Evolutionary conservation across 2,329 filamentous ascomycete genomes (phyloP), one percentile per base, ranked within the genome.

Genomic region (Teratosphaeria nubilosa): DNA sequence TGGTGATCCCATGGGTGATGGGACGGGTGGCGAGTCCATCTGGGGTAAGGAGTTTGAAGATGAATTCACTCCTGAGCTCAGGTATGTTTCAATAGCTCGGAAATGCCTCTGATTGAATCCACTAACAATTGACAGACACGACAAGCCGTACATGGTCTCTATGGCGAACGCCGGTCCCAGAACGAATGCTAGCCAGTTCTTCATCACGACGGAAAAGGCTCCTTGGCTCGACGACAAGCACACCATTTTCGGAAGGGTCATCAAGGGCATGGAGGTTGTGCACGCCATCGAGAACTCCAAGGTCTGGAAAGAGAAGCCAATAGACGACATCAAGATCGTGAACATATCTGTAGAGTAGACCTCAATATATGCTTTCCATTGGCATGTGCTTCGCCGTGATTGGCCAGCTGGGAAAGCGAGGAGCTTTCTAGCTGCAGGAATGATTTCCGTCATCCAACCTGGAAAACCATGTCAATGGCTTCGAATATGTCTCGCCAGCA

Each of bases 131-230:
- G 5, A 11, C 20, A 48, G 41, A 72, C 94, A 99, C 69, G 94
- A 99, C 76, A 95, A 94, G 76, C 88, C 94, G 1, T 99, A 96
- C 72, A 97, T 91, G 0, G 80, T 97, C 59, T 95, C 89, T 71
- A 99, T 99, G 94, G 94, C 94, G 13, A 99, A 99, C 72, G 92
- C 94, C 0, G 94, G 94, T 0, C 90, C 91, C 0, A 91, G 92
- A 68, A 96, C 91, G 37, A 99, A 99, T 71, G 94, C 88, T 14
- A 94, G 88, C 69, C 94, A 99, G 72, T 99, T 99, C 72, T 99
- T 99, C 69, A 96, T 99, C 65, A 99, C 94, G 0, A 96, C 92
- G 0, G 95, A 96, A 74, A 95, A 95, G 77, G 91, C 94, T 78
- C 87, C 91, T 5, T 99, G 94, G 94, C 76, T 99, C 56, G 94